These are phyloP conservation scores for Ophiostoma ips DNA, from an alignment of 2,329 filamentous ascomycete species.

Conservation along the genomic window DNA sequence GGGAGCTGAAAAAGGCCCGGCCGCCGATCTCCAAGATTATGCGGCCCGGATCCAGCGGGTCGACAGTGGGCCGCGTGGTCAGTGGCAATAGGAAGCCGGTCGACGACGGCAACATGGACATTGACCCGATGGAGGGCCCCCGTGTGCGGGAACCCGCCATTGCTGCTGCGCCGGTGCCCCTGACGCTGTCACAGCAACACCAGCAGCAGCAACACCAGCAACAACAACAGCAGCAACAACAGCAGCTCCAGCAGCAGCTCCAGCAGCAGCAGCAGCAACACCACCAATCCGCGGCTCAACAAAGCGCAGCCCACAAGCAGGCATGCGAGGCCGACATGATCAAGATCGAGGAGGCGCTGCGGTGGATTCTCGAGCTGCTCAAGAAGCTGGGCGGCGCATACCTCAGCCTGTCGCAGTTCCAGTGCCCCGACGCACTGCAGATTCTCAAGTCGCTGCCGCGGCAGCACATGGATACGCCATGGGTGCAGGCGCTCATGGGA, in stretches of 20 bases:
- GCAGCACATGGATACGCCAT: slow-evolving; percentile 76
- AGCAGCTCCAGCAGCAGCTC: background rate
- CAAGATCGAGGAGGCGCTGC: slow-evolving; percentile 62
- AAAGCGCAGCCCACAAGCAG: slow-evolving; percentile 21
- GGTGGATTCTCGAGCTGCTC: slow-evolving; percentile 65
- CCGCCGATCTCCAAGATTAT: slow-evolving; percentile 54
- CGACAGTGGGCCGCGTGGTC: slow-evolving; percentile 71
- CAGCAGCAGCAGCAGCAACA: background rate
- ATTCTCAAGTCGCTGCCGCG: slow-evolving; percentile 57
- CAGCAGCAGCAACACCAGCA: slow-evolving; percentile 1
- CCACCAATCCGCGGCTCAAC: background rate
- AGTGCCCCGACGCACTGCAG: slow-evolving; percentile 62
- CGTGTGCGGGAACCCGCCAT: slow-evolving; percentile 10
- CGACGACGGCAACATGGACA: slow-evolving; percentile 52
- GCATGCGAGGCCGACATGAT: slow-evolving; percentile 36
- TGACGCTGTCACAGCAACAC: slow-evolving; percentile 7
- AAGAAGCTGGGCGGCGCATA: slow-evolving; percentile 72
- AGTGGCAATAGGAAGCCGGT: slow-evolving; percentile 76
- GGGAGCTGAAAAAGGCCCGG: slow-evolving; percentile 75
- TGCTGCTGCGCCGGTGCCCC: background rate
- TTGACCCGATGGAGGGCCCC: slow-evolving; percentile 49
- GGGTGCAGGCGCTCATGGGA: slow-evolving; percentile 83
- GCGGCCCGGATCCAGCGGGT: slow-evolving; percentile 49
- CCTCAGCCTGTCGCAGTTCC: slow-evolving; percentile 63
- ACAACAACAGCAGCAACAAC: slow-evolving; percentile 1